Percentiles rank a stretch among this genome's conserved stretches.
phyloP scores from a whole-genome alignment of 2,329 filamentous ascomycete species.

The Fusarium begoniae region DNA sequence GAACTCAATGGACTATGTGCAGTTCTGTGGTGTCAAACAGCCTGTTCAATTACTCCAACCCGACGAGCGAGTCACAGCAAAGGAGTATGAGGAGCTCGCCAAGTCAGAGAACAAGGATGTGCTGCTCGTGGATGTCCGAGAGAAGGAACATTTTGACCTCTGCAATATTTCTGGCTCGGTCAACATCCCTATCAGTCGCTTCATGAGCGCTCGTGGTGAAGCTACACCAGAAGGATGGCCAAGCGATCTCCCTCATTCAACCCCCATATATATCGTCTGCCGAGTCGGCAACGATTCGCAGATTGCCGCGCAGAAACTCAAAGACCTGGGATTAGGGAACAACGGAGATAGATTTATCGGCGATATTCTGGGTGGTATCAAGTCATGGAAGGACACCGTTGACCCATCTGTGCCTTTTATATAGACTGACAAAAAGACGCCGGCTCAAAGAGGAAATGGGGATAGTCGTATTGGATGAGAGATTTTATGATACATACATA shows the following conservation, averaged over 20 bases:
- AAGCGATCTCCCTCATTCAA: conserved; percentile 48
- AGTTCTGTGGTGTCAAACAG: conserved; percentile 77
- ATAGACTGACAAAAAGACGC: conserved; percentile 41
- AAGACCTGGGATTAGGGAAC: conserved; percentile 65
- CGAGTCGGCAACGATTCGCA: conserved; percentile 83
- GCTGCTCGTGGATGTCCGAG: conserved; percentile 82
- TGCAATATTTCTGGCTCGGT: conserved; percentile 79
- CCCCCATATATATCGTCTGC: conserved; percentile 76
- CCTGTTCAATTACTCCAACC: conserved; percentile 66
- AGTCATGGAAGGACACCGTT: conserved; percentile 75
- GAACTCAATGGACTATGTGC: conserved; percentile 79
- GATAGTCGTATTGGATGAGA: conserved; percentile 35
- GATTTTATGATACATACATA: conserved; percentile 43
- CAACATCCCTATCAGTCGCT: conserved; percentile 69
- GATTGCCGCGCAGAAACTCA: conserved; percentile 71
- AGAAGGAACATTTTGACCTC: conserved; percentile 85
- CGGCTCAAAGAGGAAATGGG: conserved; percentile 26
- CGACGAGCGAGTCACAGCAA: conserved; percentile 73
- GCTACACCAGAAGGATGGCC: conserved; percentile 52
- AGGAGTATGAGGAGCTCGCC: conserved; percentile 61
- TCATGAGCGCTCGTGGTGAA: conserved; percentile 60
- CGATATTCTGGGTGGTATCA: conserved; percentile 77
- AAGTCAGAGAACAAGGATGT: conserved; percentile 48
- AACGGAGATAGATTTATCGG: conserved; percentile 67
- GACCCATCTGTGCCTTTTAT: conserved; percentile 67